A percentile compares a stretch with the other conserved stretches of the same genome.
Evolutionary conservation across 2,329 filamentous ascomycete genomes (phyloP).

Genomic region (Boeremia lycopersici): DNA sequence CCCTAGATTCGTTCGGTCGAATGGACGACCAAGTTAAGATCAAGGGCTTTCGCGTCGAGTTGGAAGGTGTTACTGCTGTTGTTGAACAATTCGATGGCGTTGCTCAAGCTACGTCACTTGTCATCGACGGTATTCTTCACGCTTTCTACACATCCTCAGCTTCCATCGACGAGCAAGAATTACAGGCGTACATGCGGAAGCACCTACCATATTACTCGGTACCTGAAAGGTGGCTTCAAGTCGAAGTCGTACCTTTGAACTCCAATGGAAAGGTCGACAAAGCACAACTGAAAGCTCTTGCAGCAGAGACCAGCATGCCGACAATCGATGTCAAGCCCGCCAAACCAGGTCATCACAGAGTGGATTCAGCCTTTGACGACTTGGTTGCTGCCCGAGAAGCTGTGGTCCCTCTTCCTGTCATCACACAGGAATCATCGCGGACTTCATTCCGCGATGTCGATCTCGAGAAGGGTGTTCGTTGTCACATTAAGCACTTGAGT

Average conservation of each 20-base stretch:
- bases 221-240: conserved; percentile 54
- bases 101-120: conserved; percentile 55
- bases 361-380: conserved; percentile 13
- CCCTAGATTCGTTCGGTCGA: conserved; percentile 61
- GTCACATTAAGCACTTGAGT: conserved; percentile 18
- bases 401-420: conserved; percentile 4
- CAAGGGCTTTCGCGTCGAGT: conserved; percentile 66
- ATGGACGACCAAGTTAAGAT: conserved; percentile 67
- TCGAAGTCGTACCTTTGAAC: conserved; percentile 57
- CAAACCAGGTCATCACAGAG: conserved; percentile 3
- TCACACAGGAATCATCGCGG: background rate
- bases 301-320: conserved; percentile 3
- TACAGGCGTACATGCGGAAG: conserved; percentile 51
- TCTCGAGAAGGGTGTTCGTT: conserved; percentile 18
- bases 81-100: conserved; percentile 53
- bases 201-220: conserved; percentile 63
- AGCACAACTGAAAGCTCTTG: conserved; percentile 49
- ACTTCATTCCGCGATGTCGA: conserved; percentile 2
- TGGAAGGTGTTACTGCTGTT: conserved; percentile 59
- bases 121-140: conserved; percentile 57
- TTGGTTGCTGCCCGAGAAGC: conserved; percentile 14
- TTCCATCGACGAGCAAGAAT: conserved; percentile 32
- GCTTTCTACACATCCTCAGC: conserved; percentile 57
- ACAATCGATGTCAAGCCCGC: conserved; percentile 1
- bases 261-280: conserved; percentile 65